Conservation (phyloP, 257 asterid genomes). For the Agastache rugosa region DNA sequence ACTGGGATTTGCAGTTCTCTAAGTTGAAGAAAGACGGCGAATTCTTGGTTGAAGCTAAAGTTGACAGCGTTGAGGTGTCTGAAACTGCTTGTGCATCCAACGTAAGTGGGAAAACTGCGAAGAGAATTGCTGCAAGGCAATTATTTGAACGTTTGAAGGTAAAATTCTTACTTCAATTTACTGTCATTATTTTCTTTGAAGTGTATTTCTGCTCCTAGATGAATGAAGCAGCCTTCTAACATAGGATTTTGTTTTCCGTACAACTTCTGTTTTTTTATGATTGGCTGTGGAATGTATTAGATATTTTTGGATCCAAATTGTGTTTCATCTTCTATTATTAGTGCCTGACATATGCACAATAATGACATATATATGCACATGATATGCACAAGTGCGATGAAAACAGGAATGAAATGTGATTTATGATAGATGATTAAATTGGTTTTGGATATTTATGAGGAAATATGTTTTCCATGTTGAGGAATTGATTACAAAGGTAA, state of each 20-base stretch:
- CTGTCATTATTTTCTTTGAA: background rate
- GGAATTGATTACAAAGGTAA: background rate
- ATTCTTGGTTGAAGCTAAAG: conserved; percentile 59
- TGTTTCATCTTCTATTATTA: background rate
- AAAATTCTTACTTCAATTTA: conserved; percentile 11
- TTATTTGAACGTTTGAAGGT: conserved; percentile 68
- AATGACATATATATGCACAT: conserved; percentile 7
- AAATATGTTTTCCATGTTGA: background rate
- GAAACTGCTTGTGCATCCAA: conserved; percentile 53
- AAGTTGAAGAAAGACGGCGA: conserved; percentile 53
- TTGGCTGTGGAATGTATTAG: background rate
- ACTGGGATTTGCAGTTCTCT: conserved; percentile 57
- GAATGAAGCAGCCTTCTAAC: background rate
- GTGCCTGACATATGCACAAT: background rate
- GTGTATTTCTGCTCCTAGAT: background rate
- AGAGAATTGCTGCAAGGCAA: conserved; percentile 62
- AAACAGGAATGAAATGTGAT: background rate
- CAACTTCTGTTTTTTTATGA: background rate
- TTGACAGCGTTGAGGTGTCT: conserved; percentile 42
- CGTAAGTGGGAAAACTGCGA: conserved; percentile 59
- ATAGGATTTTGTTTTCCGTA: background rate
- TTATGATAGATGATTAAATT: background rate
- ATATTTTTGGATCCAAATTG: background rate
- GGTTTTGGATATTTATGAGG: background rate
- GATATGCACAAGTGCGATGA: background rate